Conservation (phyloP, 768 basidiomycete genomes). For the Phlebiopsis gigantea region DNA sequence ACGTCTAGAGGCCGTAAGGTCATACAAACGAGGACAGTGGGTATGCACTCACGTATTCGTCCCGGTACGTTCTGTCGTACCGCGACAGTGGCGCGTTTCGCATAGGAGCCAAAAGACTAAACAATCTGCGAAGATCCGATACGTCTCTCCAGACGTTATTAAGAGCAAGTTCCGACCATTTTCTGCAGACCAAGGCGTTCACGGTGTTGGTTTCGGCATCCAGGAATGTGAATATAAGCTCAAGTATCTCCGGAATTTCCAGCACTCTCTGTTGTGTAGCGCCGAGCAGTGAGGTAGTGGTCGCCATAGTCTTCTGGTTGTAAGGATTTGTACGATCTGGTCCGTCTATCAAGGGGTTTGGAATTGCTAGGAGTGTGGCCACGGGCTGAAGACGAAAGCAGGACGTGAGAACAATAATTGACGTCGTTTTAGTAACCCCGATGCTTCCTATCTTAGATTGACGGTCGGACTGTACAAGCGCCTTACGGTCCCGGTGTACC, state of each 20-base stretch:
- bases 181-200: constrained; percentile 52
- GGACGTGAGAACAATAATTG: too few species aligned
- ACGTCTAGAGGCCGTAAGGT: background rate
- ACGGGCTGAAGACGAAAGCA: too few species aligned
- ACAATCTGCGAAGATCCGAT: constrained; percentile 38
- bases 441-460: too few species aligned
- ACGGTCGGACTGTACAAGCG: background rate
- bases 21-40: too few species aligned
- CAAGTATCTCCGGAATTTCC: constrained; percentile 53
- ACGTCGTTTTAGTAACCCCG: too few species aligned
- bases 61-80: background rate
- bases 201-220: constrained; percentile 34
- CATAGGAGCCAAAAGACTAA: constrained; percentile 46
- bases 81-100: background rate
- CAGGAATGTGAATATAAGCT: constrained; percentile 48
- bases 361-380: too few species aligned
- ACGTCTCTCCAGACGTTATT: constrained; percentile 57
- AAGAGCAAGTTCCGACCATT: constrained; percentile 54
- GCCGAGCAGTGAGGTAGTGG: too few species aligned
- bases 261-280: constrained; percentile 34
- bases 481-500: background rate
- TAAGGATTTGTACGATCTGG: too few species aligned
- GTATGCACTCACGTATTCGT: background rate
- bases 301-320: too few species aligned
- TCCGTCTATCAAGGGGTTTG: too few species aligned